phyloP scores from a whole-genome alignment of 495 filamentous ascomycete species.

The Hapsidospora chrysogenum region DNA sequence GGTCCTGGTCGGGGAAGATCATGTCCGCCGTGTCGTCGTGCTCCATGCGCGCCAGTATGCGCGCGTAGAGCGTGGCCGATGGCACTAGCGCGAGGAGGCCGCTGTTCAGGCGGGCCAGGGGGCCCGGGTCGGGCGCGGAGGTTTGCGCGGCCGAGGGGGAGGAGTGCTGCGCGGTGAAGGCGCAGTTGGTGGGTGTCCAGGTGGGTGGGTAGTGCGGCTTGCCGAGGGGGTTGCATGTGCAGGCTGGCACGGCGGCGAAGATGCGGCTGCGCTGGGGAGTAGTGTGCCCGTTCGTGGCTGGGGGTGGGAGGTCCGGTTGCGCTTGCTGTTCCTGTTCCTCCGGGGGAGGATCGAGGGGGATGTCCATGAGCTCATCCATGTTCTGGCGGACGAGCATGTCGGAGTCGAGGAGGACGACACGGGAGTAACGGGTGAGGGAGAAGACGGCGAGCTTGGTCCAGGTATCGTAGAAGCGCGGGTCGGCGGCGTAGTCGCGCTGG shows the following conservation, averaged over 20 bases:
- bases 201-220: slow-evolving; percentile 57
- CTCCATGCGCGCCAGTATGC: slow-evolving; percentile 34
- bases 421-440: slow-evolving; percentile 48
- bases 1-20: slow-evolving; percentile 61
- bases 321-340: background rate
- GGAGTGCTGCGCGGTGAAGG: slow-evolving; percentile 52
- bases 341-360: slow-evolving; percentile 41
- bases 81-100: slow-evolving; percentile 62
- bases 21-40: slow-evolving; percentile 29
- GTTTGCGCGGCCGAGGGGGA: slow-evolving; percentile 6
- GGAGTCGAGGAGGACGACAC: slow-evolving; percentile 65
- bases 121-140: slow-evolving; percentile 44
- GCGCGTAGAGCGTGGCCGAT: slow-evolving; percentile 31
- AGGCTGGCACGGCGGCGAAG: slow-evolving; percentile 62
- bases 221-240: slow-evolving; percentile 64
- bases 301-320: slow-evolving; percentile 26
- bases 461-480: slow-evolving; percentile 64
- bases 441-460: slow-evolving; percentile 77
- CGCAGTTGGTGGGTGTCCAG: slow-evolving; percentile 62
- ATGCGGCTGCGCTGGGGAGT: slow-evolving; percentile 19
- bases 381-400: slow-evolving; percentile 67
- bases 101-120: slow-evolving; percentile 53
- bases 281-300: slow-evolving; percentile 13
- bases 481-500: slow-evolving; percentile 40
- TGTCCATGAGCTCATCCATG: slow-evolving; percentile 77